phyloP scores from a whole-genome alignment of 139 green algal species.

The Chlorella sp. region DNA sequence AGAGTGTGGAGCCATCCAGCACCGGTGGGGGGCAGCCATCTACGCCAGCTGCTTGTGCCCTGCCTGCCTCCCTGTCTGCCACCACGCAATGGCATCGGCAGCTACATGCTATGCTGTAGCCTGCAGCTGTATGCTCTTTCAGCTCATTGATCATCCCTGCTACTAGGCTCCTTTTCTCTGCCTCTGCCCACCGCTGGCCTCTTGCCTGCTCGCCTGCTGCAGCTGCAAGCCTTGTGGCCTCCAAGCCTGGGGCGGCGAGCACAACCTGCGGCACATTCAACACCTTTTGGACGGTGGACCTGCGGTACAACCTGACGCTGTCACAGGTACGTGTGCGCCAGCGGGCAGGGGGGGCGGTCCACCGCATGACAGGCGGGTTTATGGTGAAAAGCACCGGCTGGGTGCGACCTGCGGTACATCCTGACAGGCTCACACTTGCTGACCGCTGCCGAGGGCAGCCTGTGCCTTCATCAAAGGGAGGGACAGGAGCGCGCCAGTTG shows the following conservation, averaged over 20 bases:
- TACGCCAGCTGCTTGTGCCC: too few species aligned
- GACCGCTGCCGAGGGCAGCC: too few species aligned
- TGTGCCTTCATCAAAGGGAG: too few species aligned
- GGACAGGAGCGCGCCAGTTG: too few species aligned
- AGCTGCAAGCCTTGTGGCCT: background rate
- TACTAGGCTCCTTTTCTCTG: background rate
- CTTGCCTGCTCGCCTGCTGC: background rate
- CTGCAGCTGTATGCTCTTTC: too few species aligned
- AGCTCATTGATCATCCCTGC: background rate
- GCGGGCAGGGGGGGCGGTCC: background rate
- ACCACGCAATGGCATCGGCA: background rate
- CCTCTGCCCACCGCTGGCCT: background rate
- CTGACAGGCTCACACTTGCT: background rate
- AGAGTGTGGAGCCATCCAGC: too few species aligned
- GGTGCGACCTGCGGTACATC: background rate
- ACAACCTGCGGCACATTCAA: background rate
- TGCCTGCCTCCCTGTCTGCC: background rate
- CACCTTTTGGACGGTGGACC: conserved; percentile 17
- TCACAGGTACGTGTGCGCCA: background rate
- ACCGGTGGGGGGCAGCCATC: too few species aligned
- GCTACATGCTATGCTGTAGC: background rate
- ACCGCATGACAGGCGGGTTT: background rate
- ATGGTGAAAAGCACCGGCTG: background rate
- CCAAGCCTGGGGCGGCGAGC: background rate
- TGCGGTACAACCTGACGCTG: conserved; percentile 5